Conservation (phyloP, 2,329 filamentous ascomycete species). For the Sarocladium oryzae region DNA sequence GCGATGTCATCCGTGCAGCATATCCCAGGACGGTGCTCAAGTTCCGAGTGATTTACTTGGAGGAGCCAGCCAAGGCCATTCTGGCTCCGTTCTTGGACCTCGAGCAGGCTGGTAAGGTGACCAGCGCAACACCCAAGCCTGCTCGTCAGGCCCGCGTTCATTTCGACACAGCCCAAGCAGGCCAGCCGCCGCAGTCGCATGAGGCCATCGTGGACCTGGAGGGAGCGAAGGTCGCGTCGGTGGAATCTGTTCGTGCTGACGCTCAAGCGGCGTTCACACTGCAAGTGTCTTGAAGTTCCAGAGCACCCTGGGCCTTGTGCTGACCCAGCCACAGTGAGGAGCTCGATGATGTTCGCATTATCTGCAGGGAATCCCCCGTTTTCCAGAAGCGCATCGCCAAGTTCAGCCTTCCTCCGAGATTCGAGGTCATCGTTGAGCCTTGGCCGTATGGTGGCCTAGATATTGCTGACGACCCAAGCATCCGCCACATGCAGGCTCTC, state of each 20-base stretch:
- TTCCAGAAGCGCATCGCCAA: conserved; percentile 25
- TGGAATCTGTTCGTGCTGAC: conserved; percentile 21
- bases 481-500: conserved; percentile 1
- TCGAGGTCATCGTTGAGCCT: conserved; percentile 26
- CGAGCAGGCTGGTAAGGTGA: conserved; percentile 28
- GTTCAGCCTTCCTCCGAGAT: conserved; percentile 21
- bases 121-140: conserved; percentile 21
- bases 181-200: not conserved
- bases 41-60: conserved; percentile 45
- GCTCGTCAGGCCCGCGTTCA: conserved; percentile 36
- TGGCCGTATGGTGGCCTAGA: conserved; percentile 28
- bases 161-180: conserved; percentile 21
- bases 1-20: conserved; percentile 23
- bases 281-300: conserved; percentile 16
- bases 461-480: conserved; percentile 19
- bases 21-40: conserved; percentile 25
- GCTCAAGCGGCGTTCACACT: conserved; percentile 23
- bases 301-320: not conserved
- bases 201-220: conserved; percentile 30
- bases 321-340: conserved; percentile 18
- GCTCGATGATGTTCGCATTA: conserved; percentile 28
- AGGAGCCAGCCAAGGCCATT: conserved; percentile 42
- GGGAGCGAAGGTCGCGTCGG: conserved; percentile 16
- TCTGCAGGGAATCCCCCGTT: conserved; percentile 20
- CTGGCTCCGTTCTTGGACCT: conserved; percentile 40